phyloP scores from a whole-genome alignment of 495 filamentous ascomycete species.

The Hypomontagnella monticulosa region DNA sequence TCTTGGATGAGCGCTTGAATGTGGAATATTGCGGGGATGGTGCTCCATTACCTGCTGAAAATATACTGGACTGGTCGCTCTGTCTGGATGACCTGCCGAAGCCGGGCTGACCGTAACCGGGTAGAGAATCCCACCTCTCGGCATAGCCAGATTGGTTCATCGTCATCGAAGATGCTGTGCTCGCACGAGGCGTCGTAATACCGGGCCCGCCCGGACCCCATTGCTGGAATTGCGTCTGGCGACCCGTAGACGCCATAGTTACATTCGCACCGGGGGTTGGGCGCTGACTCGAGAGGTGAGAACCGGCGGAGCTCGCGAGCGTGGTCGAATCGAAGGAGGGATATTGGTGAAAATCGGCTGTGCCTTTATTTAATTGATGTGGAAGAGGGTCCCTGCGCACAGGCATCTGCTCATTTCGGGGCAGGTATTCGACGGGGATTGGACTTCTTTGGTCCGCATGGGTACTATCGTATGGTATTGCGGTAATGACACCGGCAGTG shows the following conservation, averaged over 20 bases:
- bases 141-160: constrained; percentile 59
- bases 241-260: constrained; percentile 76
- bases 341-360: constrained; percentile 89
- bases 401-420: constrained; percentile 71
- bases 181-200: constrained; percentile 57
- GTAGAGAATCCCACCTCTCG: constrained; percentile 72
- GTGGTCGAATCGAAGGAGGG: constrained; percentile 71
- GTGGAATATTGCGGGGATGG: constrained; percentile 75
- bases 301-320: constrained; percentile 57
- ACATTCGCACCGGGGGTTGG: constrained; percentile 73
- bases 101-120: constrained; percentile 53
- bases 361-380: constrained; percentile 80
- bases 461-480: constrained; percentile 88
- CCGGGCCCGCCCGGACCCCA: constrained; percentile 62
- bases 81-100: constrained; percentile 51
- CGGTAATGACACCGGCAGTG: constrained; percentile 86
- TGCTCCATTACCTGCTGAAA: constrained; percentile 74
- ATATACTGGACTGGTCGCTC: constrained; percentile 60
- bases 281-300: constrained; percentile 72
- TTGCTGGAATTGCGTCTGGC: constrained; percentile 76
- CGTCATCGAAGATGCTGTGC: constrained; percentile 57
- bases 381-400: constrained; percentile 76
- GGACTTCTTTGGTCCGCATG: constrained; percentile 73
- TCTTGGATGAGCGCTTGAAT: constrained; percentile 70
- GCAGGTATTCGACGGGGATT: constrained; percentile 78